Percentiles rank a stretch among this genome's conserved stretches.
Conservation (phyloP, 805 yeast genomes). For the Yamadazyma philogaea region DNA sequence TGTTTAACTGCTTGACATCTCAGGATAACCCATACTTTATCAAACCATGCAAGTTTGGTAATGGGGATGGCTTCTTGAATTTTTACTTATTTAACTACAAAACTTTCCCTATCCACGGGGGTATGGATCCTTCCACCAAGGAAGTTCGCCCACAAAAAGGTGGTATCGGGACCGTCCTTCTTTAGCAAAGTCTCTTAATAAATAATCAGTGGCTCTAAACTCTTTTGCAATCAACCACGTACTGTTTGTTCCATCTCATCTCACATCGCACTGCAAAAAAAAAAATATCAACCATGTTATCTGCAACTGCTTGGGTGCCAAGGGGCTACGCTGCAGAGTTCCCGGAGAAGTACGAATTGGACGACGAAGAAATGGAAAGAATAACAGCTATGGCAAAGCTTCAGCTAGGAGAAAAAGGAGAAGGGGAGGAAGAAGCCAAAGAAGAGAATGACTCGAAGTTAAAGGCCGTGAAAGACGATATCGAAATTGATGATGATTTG, state of each 20-base stretch:
- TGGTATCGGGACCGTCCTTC: constrained; percentile 88
- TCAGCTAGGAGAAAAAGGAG: constrained; percentile 73
- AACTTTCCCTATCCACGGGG: constrained; percentile 79
- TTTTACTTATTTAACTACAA: constrained; percentile 90
- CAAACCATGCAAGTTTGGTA: constrained; percentile 80
- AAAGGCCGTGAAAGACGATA: constrained; percentile 44
- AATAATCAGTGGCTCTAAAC: no score
- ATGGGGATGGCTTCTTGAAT: constrained; percentile 89
- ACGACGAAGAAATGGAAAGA: constrained; percentile 91
- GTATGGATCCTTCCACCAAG: constrained; percentile 56
- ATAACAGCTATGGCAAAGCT: constrained; percentile 81
- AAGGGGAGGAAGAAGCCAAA: constrained; percentile 46
- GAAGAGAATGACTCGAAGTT: constrained; percentile 15
- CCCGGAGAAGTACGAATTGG: constrained; percentile 82
- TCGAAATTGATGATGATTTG: constrained; percentile 76
- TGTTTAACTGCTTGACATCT: constrained; percentile 86
- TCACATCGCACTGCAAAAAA: constrained; percentile 8
- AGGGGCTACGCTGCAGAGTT: constrained; percentile 92
- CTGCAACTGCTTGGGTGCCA: constrained; percentile 94
- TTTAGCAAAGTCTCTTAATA: constrained; percentile 28
- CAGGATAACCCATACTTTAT: constrained; percentile 87
- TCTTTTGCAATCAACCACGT: neutral
- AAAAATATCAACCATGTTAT: constrained; percentile 55
- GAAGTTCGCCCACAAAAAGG: constrained; percentile 56
- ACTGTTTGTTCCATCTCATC: constrained; percentile 7